Percentiles rank a stretch among this genome's conserved stretches.
These are phyloP conservation scores for sweet orange (Citrus sinensis) DNA, from an alignment of 345 rosid genomes.

Conservation along the genomic window DVS_A1.0 CM039162.1:29905001-29905500, in stretches of 20 bases:
- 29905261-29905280: constrained; percentile 77
- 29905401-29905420: constrained; percentile 71
- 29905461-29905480: constrained; percentile 24
- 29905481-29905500: constrained; percentile 26
- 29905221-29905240: background rate
- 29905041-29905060: background rate
- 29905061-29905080: background rate
- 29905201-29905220: constrained; percentile 15
- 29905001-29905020: no score
- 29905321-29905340: constrained; percentile 68
- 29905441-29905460: constrained; percentile 42
- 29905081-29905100: background rate
- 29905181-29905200: constrained; percentile 11
- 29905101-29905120: background rate
- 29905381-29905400: constrained; percentile 57
- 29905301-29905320: constrained; percentile 72
- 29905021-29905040: background rate
- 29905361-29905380: constrained; percentile 48
- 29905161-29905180: background rate
- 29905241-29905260: constrained; percentile 41
- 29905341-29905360: constrained; percentile 50
- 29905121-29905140: constrained; percentile 10
- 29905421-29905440: constrained; percentile 65
- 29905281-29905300: constrained; percentile 79
- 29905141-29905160: background rate